Conservation (phyloP, 140 eudicot species). For the Oenanthe javanica region DNA sequence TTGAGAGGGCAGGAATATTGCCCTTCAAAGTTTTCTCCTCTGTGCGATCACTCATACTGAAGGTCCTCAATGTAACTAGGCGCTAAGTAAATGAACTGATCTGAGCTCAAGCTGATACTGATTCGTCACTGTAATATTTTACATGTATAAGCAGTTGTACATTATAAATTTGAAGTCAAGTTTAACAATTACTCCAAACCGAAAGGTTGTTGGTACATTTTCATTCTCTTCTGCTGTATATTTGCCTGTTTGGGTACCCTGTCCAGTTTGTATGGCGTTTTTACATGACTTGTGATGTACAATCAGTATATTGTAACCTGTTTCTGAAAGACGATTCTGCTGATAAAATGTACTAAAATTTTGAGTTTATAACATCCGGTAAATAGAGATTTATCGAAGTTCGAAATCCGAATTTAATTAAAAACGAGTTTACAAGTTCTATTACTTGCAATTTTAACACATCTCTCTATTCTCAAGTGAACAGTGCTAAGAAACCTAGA, state of each 20-base stretch:
- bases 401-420: too few species aligned
- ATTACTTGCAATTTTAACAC: too few species aligned
- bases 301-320: too few species aligned
- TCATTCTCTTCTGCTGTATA: background rate
- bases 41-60: background rate
- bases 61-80: constrained; percentile 8
- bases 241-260: background rate
- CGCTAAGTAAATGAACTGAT: constrained; percentile 4
- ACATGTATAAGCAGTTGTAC: constrained; percentile 12
- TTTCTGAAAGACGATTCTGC: too few species aligned
- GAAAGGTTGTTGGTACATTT: background rate
- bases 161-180: constrained; percentile 5
- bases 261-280: background rate
- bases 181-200: background rate
- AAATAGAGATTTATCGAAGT: too few species aligned
- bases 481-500: too few species aligned
- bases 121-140: background rate
- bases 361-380: too few species aligned
- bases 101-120: background rate
- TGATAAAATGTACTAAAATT: too few species aligned
- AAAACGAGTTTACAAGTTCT: too few species aligned
- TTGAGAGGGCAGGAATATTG: constrained; percentile 12
- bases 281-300: background rate
- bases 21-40: constrained; percentile 12
- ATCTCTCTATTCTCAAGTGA: too few species aligned